phyloP scores from a whole-genome alignment of 1,284 basidiomycete genomes.

The Tilletia indica region DNA sequence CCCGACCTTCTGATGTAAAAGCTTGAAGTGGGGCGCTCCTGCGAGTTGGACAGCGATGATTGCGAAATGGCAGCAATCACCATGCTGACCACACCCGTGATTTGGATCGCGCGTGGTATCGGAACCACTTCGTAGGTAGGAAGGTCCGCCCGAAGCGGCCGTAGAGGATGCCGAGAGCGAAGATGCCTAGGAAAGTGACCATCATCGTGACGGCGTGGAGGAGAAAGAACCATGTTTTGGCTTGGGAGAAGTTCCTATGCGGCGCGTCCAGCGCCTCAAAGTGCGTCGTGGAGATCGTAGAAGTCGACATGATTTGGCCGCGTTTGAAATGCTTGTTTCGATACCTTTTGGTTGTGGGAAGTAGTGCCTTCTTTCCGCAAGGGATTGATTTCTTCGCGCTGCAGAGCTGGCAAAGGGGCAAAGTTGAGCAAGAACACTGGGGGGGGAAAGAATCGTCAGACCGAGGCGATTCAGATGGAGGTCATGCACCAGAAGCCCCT shows the following conservation, averaged over 20 bases:
- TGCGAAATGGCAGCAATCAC: slow-evolving; percentile 63
- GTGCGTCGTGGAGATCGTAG: background rate
- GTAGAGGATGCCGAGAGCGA: slow-evolving; percentile 65
- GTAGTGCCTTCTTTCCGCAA: too few species aligned
- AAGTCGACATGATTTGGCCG: background rate
- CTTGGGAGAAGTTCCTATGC: background rate
- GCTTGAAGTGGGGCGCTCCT: slow-evolving; percentile 25
- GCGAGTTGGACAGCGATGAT: slow-evolving; percentile 48
- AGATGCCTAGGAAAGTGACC: slow-evolving; percentile 64
- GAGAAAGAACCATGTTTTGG: slow-evolving; percentile 27
- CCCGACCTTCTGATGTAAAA: slow-evolving; percentile 61
- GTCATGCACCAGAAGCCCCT: too few species aligned
- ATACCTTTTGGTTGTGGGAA: background rate
- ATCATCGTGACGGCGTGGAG: slow-evolving; percentile 45
- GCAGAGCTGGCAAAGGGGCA: too few species aligned
- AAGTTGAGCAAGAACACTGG: too few species aligned
- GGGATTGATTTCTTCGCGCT: too few species aligned
- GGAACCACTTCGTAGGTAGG: slow-evolving; percentile 63
- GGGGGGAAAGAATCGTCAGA: too few species aligned
- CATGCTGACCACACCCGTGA: slow-evolving; percentile 60
- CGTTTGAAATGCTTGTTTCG: background rate
- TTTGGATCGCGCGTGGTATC: slow-evolving; percentile 62
- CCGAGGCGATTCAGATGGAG: too few species aligned
- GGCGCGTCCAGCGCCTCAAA: background rate
- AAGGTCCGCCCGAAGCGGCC: slow-evolving; percentile 65